Conservation (phyloP, 805 yeast genomes). For the Nakazawaea ishiwadae region DNA sequence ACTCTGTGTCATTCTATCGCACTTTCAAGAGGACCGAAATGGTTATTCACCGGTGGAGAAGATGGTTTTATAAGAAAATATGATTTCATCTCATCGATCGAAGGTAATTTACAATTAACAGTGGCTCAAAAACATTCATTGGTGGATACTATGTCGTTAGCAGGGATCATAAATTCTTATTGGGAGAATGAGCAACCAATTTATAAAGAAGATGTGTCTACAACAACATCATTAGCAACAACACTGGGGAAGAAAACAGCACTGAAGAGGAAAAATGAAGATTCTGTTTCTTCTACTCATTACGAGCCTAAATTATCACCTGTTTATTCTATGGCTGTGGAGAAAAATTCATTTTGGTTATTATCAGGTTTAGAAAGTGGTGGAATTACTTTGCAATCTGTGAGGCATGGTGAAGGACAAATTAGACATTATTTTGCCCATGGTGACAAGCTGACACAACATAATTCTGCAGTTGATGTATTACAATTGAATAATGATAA, state of each 20-base stretch:
- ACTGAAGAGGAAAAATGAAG: conserved; percentile 20
- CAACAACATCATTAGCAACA: no score
- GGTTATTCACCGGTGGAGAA: conserved; percentile 91
- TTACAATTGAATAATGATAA: conserved; percentile 60
- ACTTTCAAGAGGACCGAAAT: conserved; percentile 73
- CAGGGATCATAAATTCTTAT: conserved; percentile 77
- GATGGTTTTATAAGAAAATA: conserved; percentile 92
- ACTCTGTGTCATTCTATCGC: conserved; percentile 75
- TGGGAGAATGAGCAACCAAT: conserved; percentile 97
- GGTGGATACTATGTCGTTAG: conserved; percentile 79
- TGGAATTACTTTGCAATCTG: conserved; percentile 80
- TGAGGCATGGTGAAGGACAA: conserved; percentile 77
- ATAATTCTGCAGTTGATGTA: conserved; percentile 71
- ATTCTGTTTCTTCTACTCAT: conserved; percentile 28
- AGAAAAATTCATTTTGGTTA: conserved; percentile 79
- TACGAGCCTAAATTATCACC: conserved; percentile 72
- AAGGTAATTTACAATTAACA: conserved; percentile 82
- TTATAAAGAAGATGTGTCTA: conserved; percentile 36
- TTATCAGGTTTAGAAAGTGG: conserved; percentile 79
- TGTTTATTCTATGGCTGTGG: conserved; percentile 82
- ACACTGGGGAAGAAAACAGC: conserved; percentile 22
- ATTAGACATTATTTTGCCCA: conserved; percentile 66
- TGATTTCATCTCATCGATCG: conserved; percentile 80
- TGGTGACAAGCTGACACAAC: conserved; percentile 34
- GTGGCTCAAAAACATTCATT: conserved; percentile 87